Evolutionary conservation across 2,329 filamentous ascomycete species (phyloP).

Genomic region (Penicillium sp.): DNA sequence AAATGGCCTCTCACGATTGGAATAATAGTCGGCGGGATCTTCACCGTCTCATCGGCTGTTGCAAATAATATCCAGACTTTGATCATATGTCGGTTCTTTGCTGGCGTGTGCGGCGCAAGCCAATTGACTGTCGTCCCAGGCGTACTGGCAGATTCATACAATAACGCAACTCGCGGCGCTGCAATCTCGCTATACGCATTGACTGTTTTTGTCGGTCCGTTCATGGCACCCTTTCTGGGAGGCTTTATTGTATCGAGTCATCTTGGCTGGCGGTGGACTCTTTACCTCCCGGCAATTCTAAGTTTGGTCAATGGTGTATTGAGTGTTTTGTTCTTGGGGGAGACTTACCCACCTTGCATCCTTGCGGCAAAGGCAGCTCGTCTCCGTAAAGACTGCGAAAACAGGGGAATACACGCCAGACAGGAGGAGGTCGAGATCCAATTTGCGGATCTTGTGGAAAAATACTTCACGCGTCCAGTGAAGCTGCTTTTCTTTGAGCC

Average conservation of each 20-base stretch:
- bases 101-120: conserved; percentile 45
- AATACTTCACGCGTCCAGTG: conserved; percentile 47
- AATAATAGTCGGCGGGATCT: conserved; percentile 42
- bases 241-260: conserved; percentile 49
- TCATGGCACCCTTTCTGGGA: conserved; percentile 50
- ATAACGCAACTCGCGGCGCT: conserved; percentile 41
- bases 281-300: conserved; percentile 52
- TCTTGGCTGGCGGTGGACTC: conserved; percentile 52
- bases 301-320: conserved; percentile 45
- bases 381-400: conserved; percentile 51
- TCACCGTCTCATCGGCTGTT: conserved; percentile 47
- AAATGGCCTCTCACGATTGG: conserved; percentile 51
- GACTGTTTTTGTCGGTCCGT: conserved; percentile 49
- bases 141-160: conserved; percentile 49
- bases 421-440: conserved; percentile 51
- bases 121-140: conserved; percentile 46
- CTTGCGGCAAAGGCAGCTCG: conserved; percentile 53
- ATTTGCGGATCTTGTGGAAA: conserved; percentile 44
- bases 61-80: conserved; percentile 42
- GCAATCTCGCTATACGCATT: conserved; percentile 49
- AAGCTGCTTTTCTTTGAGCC: conserved; percentile 39
- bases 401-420: conserved; percentile 58
- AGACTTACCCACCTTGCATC: conserved; percentile 55
- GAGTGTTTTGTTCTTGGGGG: conserved; percentile 46
- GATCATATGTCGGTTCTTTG: conserved; percentile 48